phyloP scores from a whole-genome alignment of 164 flowering plant genomes.

The Dillenia turbinata region DNA sequence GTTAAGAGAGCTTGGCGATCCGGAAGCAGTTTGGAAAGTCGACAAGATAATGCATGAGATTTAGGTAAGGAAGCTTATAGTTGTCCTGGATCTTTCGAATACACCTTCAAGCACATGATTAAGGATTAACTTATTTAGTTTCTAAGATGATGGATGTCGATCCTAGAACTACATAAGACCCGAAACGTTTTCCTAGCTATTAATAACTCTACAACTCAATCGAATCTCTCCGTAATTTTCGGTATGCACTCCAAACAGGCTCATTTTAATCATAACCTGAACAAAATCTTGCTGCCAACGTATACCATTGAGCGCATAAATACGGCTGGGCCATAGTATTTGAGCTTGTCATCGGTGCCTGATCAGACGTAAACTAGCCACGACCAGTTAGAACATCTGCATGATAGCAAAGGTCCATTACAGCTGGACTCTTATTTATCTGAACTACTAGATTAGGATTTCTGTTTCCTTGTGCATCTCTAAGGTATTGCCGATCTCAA shows the following conservation, averaged over 20 bases:
- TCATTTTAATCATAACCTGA: conserved; percentile 4
- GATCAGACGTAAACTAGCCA: conserved; percentile 15
- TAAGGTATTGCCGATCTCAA: conserved; percentile 15
- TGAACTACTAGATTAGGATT: conserved; percentile 12
- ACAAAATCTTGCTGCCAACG: conserved; percentile 5
- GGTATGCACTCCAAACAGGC: conserved; percentile 5
- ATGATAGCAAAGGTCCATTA: conserved; percentile 10
- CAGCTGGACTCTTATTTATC: conserved; percentile 15
- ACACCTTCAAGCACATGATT: too few relatives aligned
- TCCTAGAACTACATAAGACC: too few relatives aligned
- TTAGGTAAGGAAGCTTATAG: too few relatives aligned
- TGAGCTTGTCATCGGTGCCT: background rate
- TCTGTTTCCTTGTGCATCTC: background rate
- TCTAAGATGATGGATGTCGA: too few relatives aligned
- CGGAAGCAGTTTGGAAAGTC: too few relatives aligned
- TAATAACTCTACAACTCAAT: conserved; percentile 3
- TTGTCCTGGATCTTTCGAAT: too few relatives aligned
- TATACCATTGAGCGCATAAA: background rate
- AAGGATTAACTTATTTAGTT: too few relatives aligned
- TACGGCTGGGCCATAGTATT: background rate
- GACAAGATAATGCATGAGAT: too few relatives aligned
- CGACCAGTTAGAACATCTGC: conserved; percentile 1
- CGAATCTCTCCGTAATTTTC: conserved; percentile 3
- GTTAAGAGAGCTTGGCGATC: too few relatives aligned
- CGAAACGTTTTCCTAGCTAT: background rate